Percentiles rank a stretch among this genome's conserved stretches.
These are phyloP conservation scores for Rhazya stricta DNA, from an alignment of 257 asterid genomes.

Conservation along the genomic window DNA sequence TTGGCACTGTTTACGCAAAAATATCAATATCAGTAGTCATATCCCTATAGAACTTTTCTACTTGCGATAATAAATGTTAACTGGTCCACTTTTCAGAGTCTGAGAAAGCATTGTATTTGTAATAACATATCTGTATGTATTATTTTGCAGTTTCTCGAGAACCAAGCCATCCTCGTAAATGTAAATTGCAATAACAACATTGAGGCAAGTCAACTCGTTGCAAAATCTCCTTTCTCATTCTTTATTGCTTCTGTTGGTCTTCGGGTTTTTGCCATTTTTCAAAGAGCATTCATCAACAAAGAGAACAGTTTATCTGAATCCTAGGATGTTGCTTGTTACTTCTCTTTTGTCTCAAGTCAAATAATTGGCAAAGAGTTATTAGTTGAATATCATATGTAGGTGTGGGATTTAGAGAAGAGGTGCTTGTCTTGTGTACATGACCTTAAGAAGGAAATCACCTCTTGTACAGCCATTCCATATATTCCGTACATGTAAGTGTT, in stretches of 20 bases:
- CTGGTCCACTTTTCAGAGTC: not conserved
- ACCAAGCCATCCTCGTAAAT: constrained; percentile 60
- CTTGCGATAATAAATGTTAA: constrained; percentile 12
- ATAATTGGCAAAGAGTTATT: constrained; percentile 5
- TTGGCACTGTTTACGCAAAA: not conserved
- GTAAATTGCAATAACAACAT: constrained; percentile 63
- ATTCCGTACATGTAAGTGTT: constrained; percentile 62
- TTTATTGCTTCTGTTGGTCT: not conserved
- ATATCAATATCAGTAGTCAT: not conserved
- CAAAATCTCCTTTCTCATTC: not conserved
- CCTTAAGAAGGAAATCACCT: constrained; percentile 59
- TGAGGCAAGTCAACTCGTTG: constrained; percentile 50
- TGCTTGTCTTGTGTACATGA: constrained; percentile 46
- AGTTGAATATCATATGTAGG: constrained; percentile 39
- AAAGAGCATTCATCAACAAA: not conserved
- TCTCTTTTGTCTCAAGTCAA: not conserved
- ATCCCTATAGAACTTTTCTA: not conserved
- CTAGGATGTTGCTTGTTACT: not conserved
- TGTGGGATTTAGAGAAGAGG: constrained; percentile 73
- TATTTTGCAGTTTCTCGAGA: constrained; percentile 67
- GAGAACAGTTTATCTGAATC: not conserved
- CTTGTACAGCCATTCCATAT: constrained; percentile 48
- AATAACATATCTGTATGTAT: constrained; percentile 11
- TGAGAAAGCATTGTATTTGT: not conserved
- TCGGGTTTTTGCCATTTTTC: not conserved